Evolutionary conservation across 805 yeast genomes (phyloP).

Genomic region (Candida wancherniae): DNA sequence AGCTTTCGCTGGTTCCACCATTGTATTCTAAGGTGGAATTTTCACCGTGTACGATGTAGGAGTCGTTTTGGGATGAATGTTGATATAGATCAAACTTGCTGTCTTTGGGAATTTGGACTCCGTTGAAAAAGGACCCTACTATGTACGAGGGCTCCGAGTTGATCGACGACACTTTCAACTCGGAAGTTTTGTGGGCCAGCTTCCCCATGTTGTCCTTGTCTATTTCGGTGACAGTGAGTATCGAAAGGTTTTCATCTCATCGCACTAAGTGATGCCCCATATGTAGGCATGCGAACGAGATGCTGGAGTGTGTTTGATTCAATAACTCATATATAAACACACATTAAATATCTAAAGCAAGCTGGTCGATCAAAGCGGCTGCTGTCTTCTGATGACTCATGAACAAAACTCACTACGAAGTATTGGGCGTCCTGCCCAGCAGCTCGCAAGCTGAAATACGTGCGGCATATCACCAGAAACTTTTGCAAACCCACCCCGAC

Average conservation of each 20-base stretch:
- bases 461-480: slow-evolving; percentile 55
- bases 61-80: slow-evolving; percentile 37
- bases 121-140: slow-evolving; percentile 76
- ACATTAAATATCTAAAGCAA: no score
- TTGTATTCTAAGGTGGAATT: slow-evolving; percentile 67
- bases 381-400: no score
- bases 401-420: slow-evolving; percentile 42
- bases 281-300: no score
- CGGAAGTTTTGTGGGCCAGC: slow-evolving; percentile 36
- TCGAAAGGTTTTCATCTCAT: slow-evolving; percentile 9
- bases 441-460: slow-evolving; percentile 44
- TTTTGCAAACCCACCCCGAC: slow-evolving; percentile 77
- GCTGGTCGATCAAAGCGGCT: no score
- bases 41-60: slow-evolving; percentile 69
- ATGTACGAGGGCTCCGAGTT: slow-evolving; percentile 46
- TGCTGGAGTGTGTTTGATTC: no score
- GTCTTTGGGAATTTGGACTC: slow-evolving; percentile 55
- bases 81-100: slow-evolving; percentile 61
- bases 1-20: slow-evolving; percentile 41
- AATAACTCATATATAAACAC: no score
- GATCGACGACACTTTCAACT: slow-evolving; percentile 33
- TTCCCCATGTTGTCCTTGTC: no score
- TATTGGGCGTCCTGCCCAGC: slow-evolving; percentile 47
- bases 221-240: not conserved
- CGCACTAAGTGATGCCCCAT: no score